Conservation (phyloP, 352 stramenopile genomes). For the Phytophthora syringae region DNA sequence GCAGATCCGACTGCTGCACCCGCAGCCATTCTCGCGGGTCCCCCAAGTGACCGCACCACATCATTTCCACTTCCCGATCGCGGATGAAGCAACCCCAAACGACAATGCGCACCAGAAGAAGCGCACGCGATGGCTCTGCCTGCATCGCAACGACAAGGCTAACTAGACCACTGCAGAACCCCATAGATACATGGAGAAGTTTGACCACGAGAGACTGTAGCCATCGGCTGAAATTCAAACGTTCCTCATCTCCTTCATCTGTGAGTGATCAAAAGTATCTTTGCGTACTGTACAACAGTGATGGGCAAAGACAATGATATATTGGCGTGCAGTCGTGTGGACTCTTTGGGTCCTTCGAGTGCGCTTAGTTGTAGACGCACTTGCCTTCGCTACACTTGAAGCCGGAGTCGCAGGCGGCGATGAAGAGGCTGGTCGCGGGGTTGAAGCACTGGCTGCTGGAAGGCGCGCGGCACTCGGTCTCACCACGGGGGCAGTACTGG, state of each 20-base stretch:
- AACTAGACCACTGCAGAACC: constrained; percentile 16
- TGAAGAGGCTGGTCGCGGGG: constrained; percentile 33
- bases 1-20: constrained; percentile 58
- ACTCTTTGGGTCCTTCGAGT: too few relatives aligned
- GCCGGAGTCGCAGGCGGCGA: constrained; percentile 19
- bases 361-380: constrained; percentile 40
- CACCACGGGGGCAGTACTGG: constrained; percentile 32
- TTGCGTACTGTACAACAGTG: not conserved
- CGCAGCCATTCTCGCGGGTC: constrained; percentile 73
- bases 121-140: constrained; percentile 54
- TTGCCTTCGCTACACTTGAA: constrained; percentile 44
- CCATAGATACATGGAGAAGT: constrained; percentile 12
- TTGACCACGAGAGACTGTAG: not conserved
- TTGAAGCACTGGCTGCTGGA: constrained; percentile 34
- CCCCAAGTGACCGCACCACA: constrained; percentile 54
- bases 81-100: constrained; percentile 28
- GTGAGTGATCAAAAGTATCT: not conserved
- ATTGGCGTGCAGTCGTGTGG: not conserved
- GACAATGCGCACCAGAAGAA: constrained; percentile 34
- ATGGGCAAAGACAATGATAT: not conserved
- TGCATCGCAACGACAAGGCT: constrained; percentile 20
- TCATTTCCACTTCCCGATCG: constrained; percentile 70
- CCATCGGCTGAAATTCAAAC: not conserved
- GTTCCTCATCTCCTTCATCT: not conserved
- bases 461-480: constrained; percentile 22